Base-by-base conservation (phyloP, 495 filamentous ascomycete species). In the Daldinia bambusicola region DNA sequence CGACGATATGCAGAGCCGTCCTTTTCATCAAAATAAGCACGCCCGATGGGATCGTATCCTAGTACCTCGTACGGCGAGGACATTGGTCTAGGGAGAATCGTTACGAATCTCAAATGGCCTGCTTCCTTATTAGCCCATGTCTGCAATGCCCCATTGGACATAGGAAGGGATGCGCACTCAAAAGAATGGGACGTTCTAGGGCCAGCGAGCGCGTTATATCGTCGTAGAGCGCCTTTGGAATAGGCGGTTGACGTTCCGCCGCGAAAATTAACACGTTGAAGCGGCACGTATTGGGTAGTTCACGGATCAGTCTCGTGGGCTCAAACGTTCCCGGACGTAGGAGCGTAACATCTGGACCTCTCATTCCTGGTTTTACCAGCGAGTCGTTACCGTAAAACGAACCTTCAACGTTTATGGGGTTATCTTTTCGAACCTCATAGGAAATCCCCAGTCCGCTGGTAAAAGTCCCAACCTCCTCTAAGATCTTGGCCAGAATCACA, bases 381-480 rank as follows among this genome's bases (percentile, higher is more conserved):
- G 31, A 41, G 20, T 51, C 22, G 6, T 48, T 41, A 38, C 55
- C 43, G 16, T 22, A n/a, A 45, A 78, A 63, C 6, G 77, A 75
- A 2, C 76, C 70, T 2, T 66, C 26, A 1, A 76, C 56, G 62
- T 80, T 82, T 2, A 81, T 63, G 9, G 55, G 66, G 38, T 83
- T 78, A 10, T 63, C 55, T 30, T 75, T 60, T 13, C 45, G 59
- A 10, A 68, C 37, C 22, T 69, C 72, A 55, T 84, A 84, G 30
- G 63, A 78, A 61, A 84, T 84, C 8, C 80, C 80, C 36, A 84
- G 70, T 1, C 83, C 83, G 38, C 78, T 82, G 16, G 67, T 84
- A 67, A 84, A 84, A 12, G 77, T 72, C 12, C 78, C 78, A 12
- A 76, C 76, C 70, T 84, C 80, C 2, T 79, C 74, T 75, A 84